These are phyloP conservation scores for Epichloe scottii DNA, from an alignment of 2,329 filamentous ascomycete species.

Conservation along the genomic window DNA sequence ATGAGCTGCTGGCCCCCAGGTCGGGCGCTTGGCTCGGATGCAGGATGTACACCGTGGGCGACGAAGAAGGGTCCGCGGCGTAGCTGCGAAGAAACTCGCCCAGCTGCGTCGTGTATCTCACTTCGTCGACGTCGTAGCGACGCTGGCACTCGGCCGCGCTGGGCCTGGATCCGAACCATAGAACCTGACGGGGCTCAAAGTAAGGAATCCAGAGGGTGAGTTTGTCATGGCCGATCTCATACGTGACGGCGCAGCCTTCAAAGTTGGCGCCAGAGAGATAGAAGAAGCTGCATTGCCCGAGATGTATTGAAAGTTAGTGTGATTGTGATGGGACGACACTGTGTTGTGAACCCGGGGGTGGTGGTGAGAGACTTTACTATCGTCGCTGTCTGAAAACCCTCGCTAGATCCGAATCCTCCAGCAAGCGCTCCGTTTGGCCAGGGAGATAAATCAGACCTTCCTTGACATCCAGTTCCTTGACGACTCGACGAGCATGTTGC, in stretches of 20 bases:
- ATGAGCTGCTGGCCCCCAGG: neutral
- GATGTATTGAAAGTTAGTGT: neutral
- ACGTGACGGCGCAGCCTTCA: slow-evolving; percentile 42
- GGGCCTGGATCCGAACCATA: slow-evolving; percentile 53
- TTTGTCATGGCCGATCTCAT: slow-evolving; percentile 44
- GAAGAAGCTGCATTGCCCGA: slow-evolving; percentile 34
- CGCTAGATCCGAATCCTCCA: slow-evolving; percentile 46
- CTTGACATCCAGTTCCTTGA: slow-evolving; percentile 32
- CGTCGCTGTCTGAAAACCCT: slow-evolving; percentile 43
- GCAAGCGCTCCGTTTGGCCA: slow-evolving; percentile 36
- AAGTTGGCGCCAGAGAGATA: slow-evolving; percentile 44
- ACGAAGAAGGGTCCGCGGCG: slow-evolving; percentile 26
- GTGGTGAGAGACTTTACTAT: slow-evolving; percentile 31
- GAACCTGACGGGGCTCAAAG: slow-evolving; percentile 45
- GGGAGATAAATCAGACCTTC: slow-evolving; percentile 44
- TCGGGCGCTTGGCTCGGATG: slow-evolving; percentile 30
- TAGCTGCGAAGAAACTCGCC: slow-evolving; percentile 27
- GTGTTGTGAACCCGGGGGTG: too few species aligned
- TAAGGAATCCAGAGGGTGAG: slow-evolving; percentile 65
- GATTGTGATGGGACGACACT: neutral
- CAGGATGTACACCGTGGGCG: slow-evolving; percentile 31
- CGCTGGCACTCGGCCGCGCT: slow-evolving; percentile 47
- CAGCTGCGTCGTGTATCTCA: slow-evolving; percentile 47
- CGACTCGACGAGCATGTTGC: slow-evolving; percentile 44
- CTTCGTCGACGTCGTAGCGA: slow-evolving; percentile 58